Percentiles rank a stretch among this genome's conserved stretches.
Conservation (phyloP, 768 basidiomycete genomes). For the Trichaptum fuscoviolaceum region DNA sequence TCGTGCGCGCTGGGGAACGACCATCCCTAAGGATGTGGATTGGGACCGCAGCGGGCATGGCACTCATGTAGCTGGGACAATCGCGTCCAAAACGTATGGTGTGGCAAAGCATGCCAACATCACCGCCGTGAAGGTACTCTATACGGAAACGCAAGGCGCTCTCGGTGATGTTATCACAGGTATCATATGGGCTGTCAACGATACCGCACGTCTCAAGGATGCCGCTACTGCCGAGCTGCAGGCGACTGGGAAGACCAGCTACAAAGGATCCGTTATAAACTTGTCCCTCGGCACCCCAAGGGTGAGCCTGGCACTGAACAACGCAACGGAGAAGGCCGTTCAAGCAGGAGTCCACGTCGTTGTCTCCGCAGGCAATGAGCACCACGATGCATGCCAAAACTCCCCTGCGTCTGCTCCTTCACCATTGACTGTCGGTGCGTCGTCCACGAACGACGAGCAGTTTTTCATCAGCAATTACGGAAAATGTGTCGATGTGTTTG, state of each 20-base stretch:
- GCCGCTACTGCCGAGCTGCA: conserved; percentile 62
- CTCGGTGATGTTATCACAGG: conserved; percentile 94
- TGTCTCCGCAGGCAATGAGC: conserved; percentile 89
- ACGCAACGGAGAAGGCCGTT: conserved; percentile 81
- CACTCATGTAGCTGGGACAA: conserved; percentile 91
- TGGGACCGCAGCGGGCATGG: conserved; percentile 95
- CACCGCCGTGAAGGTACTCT: conserved; percentile 88
- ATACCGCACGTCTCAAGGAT: conserved; percentile 48
- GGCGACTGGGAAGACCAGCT: conserved; percentile 68
- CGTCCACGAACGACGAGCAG: conserved; percentile 72
- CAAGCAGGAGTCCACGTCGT: conserved; percentile 87
- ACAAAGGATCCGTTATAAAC: conserved; percentile 95
- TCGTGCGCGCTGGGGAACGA: conserved; percentile 90
- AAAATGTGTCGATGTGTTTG: conserved; percentile 90
- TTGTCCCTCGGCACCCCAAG: conserved; percentile 98
- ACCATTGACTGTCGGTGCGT: conserved; percentile 93
- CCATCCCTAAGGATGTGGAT: conserved; percentile 81
- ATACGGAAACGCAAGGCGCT: conserved; percentile 88
- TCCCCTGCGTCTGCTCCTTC: conserved; percentile 88
- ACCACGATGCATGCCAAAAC: conserved; percentile 85
- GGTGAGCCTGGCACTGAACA: conserved; percentile 70
- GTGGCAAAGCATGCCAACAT: conserved; percentile 92
- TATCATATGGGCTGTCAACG: conserved; percentile 68
- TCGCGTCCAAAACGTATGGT: conserved; percentile 89
- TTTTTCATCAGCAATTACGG: conserved; percentile 94